Conservation (phyloP, 495 filamentous ascomycete species). For the Tuber aestivum region DNA sequence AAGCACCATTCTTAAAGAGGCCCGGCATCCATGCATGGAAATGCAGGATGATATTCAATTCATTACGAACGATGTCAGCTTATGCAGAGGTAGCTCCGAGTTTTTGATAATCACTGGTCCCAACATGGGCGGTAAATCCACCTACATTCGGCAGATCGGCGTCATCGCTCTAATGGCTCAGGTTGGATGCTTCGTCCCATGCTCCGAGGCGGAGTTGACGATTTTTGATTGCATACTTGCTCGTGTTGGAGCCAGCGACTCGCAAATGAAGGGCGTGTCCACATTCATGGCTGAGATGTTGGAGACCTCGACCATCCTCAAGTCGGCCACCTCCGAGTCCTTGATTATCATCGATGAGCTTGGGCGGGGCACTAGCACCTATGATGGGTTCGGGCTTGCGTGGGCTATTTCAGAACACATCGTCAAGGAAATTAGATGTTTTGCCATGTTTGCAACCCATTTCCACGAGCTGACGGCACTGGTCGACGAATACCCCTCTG, state of each 20-base stretch:
- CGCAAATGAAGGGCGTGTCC: slow-evolving; percentile 93
- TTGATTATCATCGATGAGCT: slow-evolving; percentile 98
- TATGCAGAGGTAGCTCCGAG: slow-evolving; percentile 72
- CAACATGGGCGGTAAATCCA: slow-evolving; percentile 99
- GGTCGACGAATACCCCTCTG: slow-evolving; percentile 73
- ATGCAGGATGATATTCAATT: slow-evolving; percentile 98
- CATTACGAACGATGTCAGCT: slow-evolving; percentile 93
- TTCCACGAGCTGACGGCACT: slow-evolving; percentile 96
- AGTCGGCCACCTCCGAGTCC: slow-evolving; percentile 86
- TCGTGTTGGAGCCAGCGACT: slow-evolving; percentile 90
- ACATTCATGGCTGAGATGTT: slow-evolving; percentile 99
- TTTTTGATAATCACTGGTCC: slow-evolving; percentile 98
- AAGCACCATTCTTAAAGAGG: slow-evolving; percentile 84
- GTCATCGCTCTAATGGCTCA: slow-evolving; percentile 98
- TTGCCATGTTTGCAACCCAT: slow-evolving; percentile 91
- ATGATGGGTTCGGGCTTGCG: slow-evolving; percentile 98
- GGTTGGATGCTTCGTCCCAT: slow-evolving; percentile 93
- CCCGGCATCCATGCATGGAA: slow-evolving; percentile 96
- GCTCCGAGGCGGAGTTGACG: slow-evolving; percentile 79
- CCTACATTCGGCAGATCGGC: slow-evolving; percentile 96
- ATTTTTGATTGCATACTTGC: slow-evolving; percentile 98
- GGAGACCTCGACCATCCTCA: slow-evolving; percentile 96
- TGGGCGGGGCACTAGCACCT: slow-evolving; percentile 95
- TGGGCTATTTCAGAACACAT: slow-evolving; percentile 98
- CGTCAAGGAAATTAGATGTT: slow-evolving; percentile 88